Conservation (phyloP, 1,284 basidiomycete species). For the Leccinum subspadiceum region DNA sequence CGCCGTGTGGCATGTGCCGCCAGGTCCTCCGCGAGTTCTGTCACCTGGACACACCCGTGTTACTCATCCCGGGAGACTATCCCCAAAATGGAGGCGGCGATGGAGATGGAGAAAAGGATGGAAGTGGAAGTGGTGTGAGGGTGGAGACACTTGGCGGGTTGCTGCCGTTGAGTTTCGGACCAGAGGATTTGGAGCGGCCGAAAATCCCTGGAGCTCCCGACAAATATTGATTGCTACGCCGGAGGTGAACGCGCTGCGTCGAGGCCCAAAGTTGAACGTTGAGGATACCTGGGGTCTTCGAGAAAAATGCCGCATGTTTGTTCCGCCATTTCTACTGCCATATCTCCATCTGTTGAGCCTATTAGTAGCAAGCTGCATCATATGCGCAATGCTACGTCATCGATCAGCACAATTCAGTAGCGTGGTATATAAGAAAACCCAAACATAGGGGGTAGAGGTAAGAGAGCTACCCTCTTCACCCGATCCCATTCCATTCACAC, state of each 20-base stretch:
- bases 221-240: not conserved
- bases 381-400: too few species aligned
- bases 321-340: too few species aligned
- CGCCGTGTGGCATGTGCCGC: conserved; percentile 90
- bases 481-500: not conserved
- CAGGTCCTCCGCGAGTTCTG: conserved; percentile 93
- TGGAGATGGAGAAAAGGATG: not conserved
- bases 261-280: not conserved
- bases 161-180: conserved; percentile 87
- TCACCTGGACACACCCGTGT: conserved; percentile 67
- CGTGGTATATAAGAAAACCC: too few species aligned
- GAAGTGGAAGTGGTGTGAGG: conserved; percentile 14
- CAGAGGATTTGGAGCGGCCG: conserved; percentile 39
- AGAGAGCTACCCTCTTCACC: too few species aligned
- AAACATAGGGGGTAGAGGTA: too few species aligned
- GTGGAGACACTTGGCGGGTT: conserved; percentile 70
- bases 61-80: conserved; percentile 76
- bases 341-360: too few species aligned
- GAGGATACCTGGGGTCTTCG: not conserved
- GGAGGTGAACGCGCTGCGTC: not conserved
- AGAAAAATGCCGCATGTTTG: too few species aligned
- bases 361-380: too few species aligned
- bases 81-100: conserved; percentile 30
- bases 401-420: too few species aligned
- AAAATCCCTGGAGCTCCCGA: not conserved